Conservation (phyloP, 2,329 filamentous ascomycete genomes). For the Paramyrothecium roridum region DNA sequence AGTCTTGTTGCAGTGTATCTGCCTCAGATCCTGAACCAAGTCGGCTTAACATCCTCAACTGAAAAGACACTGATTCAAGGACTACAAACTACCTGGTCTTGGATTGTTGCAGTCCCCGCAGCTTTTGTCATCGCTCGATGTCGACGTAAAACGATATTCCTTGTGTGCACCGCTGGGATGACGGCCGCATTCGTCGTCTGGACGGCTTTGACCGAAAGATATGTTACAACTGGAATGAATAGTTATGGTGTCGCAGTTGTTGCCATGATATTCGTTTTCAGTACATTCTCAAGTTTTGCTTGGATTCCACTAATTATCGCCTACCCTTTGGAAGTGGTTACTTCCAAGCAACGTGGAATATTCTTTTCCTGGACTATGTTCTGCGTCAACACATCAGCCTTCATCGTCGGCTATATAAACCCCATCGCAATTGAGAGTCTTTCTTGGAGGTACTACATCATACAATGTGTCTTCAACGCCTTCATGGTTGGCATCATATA, state of each 20-base stretch:
- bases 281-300: not conserved
- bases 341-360: slow-evolving; percentile 4
- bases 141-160: not conserved
- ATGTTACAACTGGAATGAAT: slow-evolving; percentile 1
- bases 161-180: slow-evolving; percentile 1
- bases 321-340: slow-evolving; percentile 5
- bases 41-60: too few species aligned
- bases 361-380: slow-evolving; percentile 1
- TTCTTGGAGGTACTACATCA: slow-evolving; percentile 32
- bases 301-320: not conserved
- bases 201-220: slow-evolving; percentile 2
- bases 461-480: slow-evolving; percentile 4
- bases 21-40: not conserved
- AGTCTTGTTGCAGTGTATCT: not conserved
- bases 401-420: slow-evolving; percentile 26
- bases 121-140: too few species aligned
- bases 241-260: slow-evolving; percentile 5
- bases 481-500: slow-evolving; percentile 1
- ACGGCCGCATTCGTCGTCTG: slow-evolving; percentile 1
- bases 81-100: too few species aligned
- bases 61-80: too few species aligned
- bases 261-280: slow-evolving; percentile 8
- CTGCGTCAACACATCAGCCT: slow-evolving; percentile 1
- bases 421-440: slow-evolving; percentile 32
- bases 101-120: too few species aligned